These are phyloP conservation scores for Tetraselmis striata DNA, from an alignment of 139 green algal species.

Conservation along the genomic window DNA sequence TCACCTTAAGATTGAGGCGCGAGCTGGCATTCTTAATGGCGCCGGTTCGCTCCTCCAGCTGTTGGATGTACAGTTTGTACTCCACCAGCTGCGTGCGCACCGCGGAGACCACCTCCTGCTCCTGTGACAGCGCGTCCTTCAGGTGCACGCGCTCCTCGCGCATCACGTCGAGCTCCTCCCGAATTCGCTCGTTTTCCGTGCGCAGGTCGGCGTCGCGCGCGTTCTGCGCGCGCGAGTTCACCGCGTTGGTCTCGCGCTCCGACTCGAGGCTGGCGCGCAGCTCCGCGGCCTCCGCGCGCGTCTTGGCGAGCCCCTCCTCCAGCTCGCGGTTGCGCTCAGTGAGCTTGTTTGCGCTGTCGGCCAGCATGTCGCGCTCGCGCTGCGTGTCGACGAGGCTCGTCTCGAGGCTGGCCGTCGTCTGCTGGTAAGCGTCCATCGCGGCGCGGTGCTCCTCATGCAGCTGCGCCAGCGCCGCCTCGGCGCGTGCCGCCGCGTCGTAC, in stretches of 20 bases:
- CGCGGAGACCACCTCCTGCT: slow-evolving; percentile 31
- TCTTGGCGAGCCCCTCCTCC: not conserved
- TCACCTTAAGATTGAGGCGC: no score
- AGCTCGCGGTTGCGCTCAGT: not conserved
- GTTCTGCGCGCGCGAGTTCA: not conserved
- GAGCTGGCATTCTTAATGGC: not conserved
- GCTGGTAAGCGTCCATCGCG: not conserved
- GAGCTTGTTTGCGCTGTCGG: not conserved
- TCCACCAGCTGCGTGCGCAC: slow-evolving; percentile 32
- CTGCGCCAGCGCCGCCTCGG: slow-evolving; percentile 28
- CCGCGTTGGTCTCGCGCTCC: not conserved
- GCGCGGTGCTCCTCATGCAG: slow-evolving; percentile 1
- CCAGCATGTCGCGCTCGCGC: not conserved
- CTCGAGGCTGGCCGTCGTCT: not conserved
- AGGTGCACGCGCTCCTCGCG: not conserved
- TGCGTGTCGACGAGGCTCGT: not conserved
- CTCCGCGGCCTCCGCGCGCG: not conserved
- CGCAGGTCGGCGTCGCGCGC: not conserved
- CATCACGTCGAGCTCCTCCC: not conserved
- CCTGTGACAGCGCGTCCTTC: slow-evolving; percentile 10
- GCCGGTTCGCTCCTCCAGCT: not conserved
- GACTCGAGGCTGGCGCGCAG: not conserved
- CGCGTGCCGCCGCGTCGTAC: slow-evolving; percentile 18
- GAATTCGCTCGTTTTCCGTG: not conserved
- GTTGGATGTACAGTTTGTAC: slow-evolving; percentile 19